Evolutionary conservation across 2,329 filamentous ascomycete species (phyloP), one percentile per base, ranked within the genome.

Genomic region (Tolypocladium pustulatum): DNA sequence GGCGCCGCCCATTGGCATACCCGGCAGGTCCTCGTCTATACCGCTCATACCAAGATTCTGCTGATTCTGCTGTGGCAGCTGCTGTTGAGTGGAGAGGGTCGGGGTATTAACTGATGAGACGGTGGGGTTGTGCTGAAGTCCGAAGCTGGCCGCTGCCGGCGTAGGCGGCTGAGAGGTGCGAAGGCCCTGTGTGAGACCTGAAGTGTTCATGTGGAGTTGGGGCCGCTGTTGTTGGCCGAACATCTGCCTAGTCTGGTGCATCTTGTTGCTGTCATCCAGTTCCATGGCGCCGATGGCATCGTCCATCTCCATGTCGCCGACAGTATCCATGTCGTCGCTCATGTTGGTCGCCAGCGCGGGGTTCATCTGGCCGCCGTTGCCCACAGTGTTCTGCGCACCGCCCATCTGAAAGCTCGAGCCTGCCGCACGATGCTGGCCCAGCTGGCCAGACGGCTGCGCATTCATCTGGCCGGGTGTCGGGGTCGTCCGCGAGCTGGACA

Each of bases 61-160:
- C 82, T 30, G 85, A 71, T 75, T 81, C 73, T 76, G 80, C 59
- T 76, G 69, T 49, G 84, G 81, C 40, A 89, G 84, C 65, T 91
- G 87, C 38, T 89, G 87, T 63, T 91, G 87, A 1, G 90, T 90
- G 60, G 88, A 89, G 59, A 97, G 81, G 0, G 92, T 96, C 0
- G 93, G 93, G 0, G 93, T 97, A 72, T 97, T 97, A 58, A 97
- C 93, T 4, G 92, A 97, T 3, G 94, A 99, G 22, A 97, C 93
- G 1, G 92, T 97, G 20, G 93, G 93, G 71, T 97, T 97, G 72
- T 96, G 91, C 70, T 91, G 88, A 64, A 96, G 85, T 55, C 86
- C 86, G 67, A 93, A 91, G 66, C 81, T 86, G 54, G 87, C 83
- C 32, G 90, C 81, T 37, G 88, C 87, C 2, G 93, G 93, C 0